phyloP scores from a whole-genome alignment of 768 basidiomycete genomes.

The Podaxis sp. region DNA sequence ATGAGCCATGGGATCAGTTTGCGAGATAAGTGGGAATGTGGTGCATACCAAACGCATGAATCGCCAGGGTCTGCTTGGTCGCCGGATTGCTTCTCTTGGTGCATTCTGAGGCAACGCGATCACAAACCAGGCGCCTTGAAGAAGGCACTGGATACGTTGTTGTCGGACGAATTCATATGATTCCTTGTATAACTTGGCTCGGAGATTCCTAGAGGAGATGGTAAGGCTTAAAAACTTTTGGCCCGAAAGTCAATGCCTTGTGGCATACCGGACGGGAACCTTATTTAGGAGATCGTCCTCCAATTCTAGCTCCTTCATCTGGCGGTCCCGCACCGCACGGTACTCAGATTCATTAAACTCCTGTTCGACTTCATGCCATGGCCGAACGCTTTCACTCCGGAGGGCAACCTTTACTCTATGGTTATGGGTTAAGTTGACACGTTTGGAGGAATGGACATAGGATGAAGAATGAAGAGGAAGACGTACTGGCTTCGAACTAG shows the following conservation, averaged over 20 bases:
- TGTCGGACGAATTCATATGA: constrained; percentile 86
- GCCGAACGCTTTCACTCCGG: constrained; percentile 64
- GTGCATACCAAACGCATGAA: constrained; percentile 78
- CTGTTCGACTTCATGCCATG: constrained; percentile 81
- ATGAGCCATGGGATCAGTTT: constrained; percentile 1
- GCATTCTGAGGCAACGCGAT: constrained; percentile 60
- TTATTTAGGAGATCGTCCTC: constrained; percentile 88
- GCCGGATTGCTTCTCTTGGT: constrained; percentile 48
- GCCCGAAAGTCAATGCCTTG: constrained; percentile 1
- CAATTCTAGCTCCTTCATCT: constrained; percentile 85
- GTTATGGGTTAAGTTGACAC: constrained; percentile 8
- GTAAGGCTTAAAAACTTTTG: constrained; percentile 5
- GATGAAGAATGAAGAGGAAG: neutral
- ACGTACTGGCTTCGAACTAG: constrained; percentile 84
- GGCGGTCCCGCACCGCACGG: constrained; percentile 78
- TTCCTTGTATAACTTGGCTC: constrained; percentile 83
- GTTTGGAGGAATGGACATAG: neutral
- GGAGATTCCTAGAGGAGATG: constrained; percentile 58
- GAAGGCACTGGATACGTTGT: constrained; percentile 82
- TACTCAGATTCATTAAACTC: constrained; percentile 83
- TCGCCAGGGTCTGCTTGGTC: constrained; percentile 70
- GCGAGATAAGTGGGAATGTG: neutral
- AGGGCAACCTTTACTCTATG: constrained; percentile 73
- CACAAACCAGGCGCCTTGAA: constrained; percentile 92
- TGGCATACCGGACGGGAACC: constrained; percentile 73